phyloP scores from a whole-genome alignment of 2,329 filamentous ascomycete species.

The Ophiocordyceps camponoti-floridani region DNA sequence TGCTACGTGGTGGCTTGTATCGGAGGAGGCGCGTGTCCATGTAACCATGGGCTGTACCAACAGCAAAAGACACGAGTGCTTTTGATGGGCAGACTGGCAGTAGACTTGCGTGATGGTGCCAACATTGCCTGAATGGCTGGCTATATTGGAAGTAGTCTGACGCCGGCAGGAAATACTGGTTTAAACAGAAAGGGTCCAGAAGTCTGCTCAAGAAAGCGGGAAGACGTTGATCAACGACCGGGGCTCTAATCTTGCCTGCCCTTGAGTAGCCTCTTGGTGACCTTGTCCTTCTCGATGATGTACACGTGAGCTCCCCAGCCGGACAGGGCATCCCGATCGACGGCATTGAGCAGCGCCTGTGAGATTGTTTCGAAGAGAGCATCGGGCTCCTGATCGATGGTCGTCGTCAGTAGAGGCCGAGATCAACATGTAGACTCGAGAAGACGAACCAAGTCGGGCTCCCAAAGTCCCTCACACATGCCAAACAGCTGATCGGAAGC shows the following conservation, averaged over 20 bases:
- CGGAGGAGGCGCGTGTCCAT: not conserved
- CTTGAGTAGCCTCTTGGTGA: conserved; percentile 96
- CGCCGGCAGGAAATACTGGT: not conserved
- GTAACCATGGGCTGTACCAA: not conserved
- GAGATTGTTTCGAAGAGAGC: conserved; percentile 98
- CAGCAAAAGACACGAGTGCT: not conserved
- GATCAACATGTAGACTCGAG: not conserved
- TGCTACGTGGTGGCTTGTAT: conserved; percentile 3
- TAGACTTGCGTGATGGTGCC: too few species aligned
- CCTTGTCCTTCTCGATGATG: conserved; percentile 99
- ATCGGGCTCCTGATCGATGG: conserved; percentile 49
- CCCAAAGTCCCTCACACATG: conserved; percentile 96
- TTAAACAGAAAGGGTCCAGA: too few species aligned
- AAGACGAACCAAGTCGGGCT: conserved; percentile 72
- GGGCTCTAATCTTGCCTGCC: conserved; percentile 68
- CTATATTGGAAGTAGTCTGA: not conserved
- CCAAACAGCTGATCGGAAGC: conserved; percentile 96
- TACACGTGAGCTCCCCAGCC: conserved; percentile 98
- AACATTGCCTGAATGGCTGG: too few species aligned
- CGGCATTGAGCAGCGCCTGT: conserved; percentile 84
- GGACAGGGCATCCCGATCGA: conserved; percentile 89
- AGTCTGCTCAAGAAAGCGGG: too few species aligned
- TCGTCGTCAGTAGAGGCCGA: not conserved
- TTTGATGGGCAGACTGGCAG: too few species aligned
- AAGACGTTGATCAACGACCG: not conserved